Evolutionary conservation across 164 flowering plant species (phyloP).

Genomic region (Umbellularia californica): DNA sequence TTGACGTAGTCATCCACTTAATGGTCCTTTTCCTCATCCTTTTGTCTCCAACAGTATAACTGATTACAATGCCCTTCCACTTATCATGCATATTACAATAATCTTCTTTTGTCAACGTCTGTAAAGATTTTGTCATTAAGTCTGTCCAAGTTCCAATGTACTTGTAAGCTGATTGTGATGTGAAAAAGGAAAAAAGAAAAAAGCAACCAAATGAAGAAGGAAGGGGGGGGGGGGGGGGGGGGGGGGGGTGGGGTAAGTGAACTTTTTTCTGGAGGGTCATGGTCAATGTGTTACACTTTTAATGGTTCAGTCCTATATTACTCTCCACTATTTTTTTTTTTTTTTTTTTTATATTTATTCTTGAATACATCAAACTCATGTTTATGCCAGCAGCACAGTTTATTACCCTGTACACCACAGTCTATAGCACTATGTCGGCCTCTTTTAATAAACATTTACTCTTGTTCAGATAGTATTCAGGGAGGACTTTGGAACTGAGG

Average conservation of each 20-base stretch:
- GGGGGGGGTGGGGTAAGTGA: too few relatives aligned
- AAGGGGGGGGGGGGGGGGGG: too few relatives aligned
- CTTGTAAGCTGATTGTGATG: too few relatives aligned
- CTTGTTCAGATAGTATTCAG: constrained; percentile 63
- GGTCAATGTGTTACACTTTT: too few relatives aligned
- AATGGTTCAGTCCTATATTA: neutral
- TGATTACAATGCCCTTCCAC: neutral
- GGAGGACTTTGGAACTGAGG: constrained; percentile 86
- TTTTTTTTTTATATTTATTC: neutral
- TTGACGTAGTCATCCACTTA: neutral
- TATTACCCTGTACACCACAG: neutral
- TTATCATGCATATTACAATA: too few relatives aligned
- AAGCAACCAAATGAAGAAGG: neutral
- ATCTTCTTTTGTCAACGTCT: neutral
- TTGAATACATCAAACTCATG: neutral
- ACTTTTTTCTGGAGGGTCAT: too few relatives aligned
- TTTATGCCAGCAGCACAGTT: neutral
- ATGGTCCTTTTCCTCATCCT: neutral
- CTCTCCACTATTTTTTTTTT: neutral
- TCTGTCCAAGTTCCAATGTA: too few relatives aligned
- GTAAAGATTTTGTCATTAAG: neutral
- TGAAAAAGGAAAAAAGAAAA: neutral
- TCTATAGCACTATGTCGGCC: neutral
- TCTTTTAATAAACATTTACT: neutral
- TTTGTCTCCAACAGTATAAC: neutral